Percentiles rank a stretch among this genome's conserved stretches.
These are phyloP conservation scores for Torulaspora indica DNA, from an alignment of 805 yeast genomes.

Conservation along the genomic window DNA sequence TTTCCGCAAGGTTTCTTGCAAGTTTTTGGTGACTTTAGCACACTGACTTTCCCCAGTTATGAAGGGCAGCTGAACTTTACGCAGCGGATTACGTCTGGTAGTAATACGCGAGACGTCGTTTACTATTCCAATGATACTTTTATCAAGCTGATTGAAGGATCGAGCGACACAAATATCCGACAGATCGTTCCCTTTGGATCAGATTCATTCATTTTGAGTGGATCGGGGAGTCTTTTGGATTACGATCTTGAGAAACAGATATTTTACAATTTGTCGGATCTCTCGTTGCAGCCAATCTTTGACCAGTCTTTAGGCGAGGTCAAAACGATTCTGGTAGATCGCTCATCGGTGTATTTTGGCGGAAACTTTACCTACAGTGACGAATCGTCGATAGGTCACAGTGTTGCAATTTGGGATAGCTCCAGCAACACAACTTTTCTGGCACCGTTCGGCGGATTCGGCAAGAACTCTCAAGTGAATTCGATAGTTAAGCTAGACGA, in stretches of 20 bases:
- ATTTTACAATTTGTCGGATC: constrained; percentile 33
- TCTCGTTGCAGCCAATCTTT: constrained; percentile 29
- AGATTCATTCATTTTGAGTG: constrained; percentile 37
- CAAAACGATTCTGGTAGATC: constrained; percentile 46
- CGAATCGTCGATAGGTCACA: constrained; percentile 23
- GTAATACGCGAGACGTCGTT: constrained; percentile 17
- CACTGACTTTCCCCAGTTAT: constrained; percentile 25
- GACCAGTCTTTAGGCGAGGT: constrained; percentile 33
- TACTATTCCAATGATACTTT: constrained; percentile 30
- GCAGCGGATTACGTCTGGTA: constrained; percentile 4
- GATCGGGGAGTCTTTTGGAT: constrained; percentile 31
- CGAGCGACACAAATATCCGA: constrained; percentile 16
- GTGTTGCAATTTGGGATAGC: constrained; percentile 62
- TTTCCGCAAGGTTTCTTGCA: constrained; percentile 17
- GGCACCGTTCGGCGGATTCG: constrained; percentile 76
- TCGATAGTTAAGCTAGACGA: constrained; percentile 52
- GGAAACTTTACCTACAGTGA: constrained; percentile 59
- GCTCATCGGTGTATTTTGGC: constrained; percentile 63
- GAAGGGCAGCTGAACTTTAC: constrained; percentile 36
- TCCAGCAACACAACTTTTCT: constrained; percentile 39
- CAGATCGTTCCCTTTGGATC: constrained; percentile 30
- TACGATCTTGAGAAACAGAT: constrained; percentile 32
- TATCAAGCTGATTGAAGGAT: constrained; percentile 19
- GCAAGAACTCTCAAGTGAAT: constrained; percentile 51
- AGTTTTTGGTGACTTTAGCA: constrained; percentile 24